A percentile compares a stretch with the other conserved stretches of the same genome.
Conservation (phyloP, 352 stramenopile genomes). For the Phytophthora nicotianae region DNA sequence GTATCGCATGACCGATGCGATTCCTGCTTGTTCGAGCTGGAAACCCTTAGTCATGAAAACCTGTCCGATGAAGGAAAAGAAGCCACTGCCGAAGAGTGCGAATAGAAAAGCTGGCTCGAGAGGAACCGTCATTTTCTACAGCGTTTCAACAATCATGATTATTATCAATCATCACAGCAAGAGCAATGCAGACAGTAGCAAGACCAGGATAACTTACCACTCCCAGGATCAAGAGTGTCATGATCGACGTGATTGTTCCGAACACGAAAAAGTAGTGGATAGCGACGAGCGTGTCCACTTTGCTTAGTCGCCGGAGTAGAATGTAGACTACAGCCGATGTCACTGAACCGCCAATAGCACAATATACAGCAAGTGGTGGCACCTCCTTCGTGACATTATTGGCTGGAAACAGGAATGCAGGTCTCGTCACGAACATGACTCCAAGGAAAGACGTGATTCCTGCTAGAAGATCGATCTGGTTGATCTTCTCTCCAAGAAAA, state of each 20-base stretch:
- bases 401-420: constrained; percentile 55
- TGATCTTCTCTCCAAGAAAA: constrained; percentile 52
- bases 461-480: constrained; percentile 46
- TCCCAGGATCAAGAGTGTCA: constrained; percentile 32
- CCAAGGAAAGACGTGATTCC: constrained; percentile 55
- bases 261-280: constrained; percentile 59
- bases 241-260: constrained; percentile 35
- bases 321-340: constrained; percentile 47
- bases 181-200: background rate
- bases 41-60: constrained; percentile 48
- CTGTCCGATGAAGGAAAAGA: constrained; percentile 42
- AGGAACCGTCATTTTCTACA: constrained; percentile 24
- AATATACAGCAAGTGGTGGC: constrained; percentile 35
- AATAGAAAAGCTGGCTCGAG: constrained; percentile 28
- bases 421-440: constrained; percentile 61
- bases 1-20: constrained; percentile 48
- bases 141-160: background rate
- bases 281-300: constrained; percentile 38
- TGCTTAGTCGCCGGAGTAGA: constrained; percentile 38
- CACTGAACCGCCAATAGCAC: constrained; percentile 37
- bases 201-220: constrained; percentile 33
- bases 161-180: background rate
- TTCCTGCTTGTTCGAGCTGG: constrained; percentile 44
- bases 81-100: constrained; percentile 35
- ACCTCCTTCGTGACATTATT: constrained; percentile 17